Percentiles rank a stretch among this genome's conserved stretches.
Conservation (phyloP, 78 protist species). For the Speleostelium caveatum region DNA sequence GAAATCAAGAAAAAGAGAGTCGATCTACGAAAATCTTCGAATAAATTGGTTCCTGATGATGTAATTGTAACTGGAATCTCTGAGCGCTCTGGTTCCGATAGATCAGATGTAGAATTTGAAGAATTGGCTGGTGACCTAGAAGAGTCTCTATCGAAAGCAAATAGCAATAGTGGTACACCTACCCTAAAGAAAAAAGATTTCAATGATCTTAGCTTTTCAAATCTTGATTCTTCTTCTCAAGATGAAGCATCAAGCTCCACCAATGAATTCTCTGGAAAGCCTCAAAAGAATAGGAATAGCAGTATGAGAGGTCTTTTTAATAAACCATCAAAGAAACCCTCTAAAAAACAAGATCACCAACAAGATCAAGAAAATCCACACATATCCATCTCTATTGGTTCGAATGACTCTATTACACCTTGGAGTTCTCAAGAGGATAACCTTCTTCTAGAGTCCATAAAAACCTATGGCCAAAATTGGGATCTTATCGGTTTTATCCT, state of each 20-base stretch:
- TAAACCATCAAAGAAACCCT: not conserved
- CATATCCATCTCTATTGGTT: not conserved
- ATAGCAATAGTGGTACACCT: no score
- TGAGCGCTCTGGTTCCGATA: not conserved
- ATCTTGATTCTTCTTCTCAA: not conserved
- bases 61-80: conserved; percentile 11
- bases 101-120: conserved; percentile 36
- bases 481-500: conserved; percentile 48
- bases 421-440: conserved; percentile 65
- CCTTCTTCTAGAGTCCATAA: conserved; percentile 42
- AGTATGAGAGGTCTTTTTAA: not conserved
- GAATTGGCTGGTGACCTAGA: conserved; percentile 62
- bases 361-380: not conserved
- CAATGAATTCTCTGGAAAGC: not conserved
- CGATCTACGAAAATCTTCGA: not conserved
- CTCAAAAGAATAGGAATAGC: no score
- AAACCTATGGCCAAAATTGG: conserved; percentile 66
- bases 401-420: not conserved
- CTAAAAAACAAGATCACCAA: not conserved
- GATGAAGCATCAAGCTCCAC: not conserved
- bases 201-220: no score
- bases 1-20: conserved; percentile 5
- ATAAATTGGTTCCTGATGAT: conserved; percentile 51
- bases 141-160: conserved; percentile 2
- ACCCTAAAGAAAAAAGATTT: no score